Base-by-base conservation (phyloP, 768 basidiomycete genomes). In the Russula foetens region DNA sequence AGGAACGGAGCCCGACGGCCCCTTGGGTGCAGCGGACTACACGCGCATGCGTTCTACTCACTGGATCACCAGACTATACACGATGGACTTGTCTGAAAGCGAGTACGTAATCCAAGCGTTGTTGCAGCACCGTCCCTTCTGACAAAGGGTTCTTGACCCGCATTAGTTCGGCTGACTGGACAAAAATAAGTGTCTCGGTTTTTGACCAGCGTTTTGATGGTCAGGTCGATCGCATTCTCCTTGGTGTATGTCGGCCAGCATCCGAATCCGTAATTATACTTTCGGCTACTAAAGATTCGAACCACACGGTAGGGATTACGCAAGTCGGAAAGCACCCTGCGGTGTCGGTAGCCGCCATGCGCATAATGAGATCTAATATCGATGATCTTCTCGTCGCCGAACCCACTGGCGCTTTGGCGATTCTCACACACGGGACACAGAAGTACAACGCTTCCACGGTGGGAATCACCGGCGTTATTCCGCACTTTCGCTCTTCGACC, bases 371-470 rank as follows among this genome's bases (percentile, higher is more conserved):
- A 21, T 72, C 73, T 7, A 73, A 76, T 15, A 76, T 91, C 15
- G 77, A 77, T 69, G 94, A 97, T 70, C 74, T 93, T 11, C 72
- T 96, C 5, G 71, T 87, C 17, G 71, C 91, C 50, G 82, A 79
- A 50, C 78, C 83, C 3, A 75, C 81, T 49, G 78, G 83, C 31
- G 70, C 70, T 9, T 71, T 92, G 11, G 71, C 74, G 0, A 68
- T 93, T 4, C 71, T 87, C 41, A 89, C 85, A 0, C 86, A 89
- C 63, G 88, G 85, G 1, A 65, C 75, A 11, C 70, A 71, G n/a
- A 72, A 75, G 24, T 62, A 67, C 78, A n/a, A 70, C 66, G 31
- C 48, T 71, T 24, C 46, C 17, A 12, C 46, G 41, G 41, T 51
- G 17, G 53, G 31, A 23, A 43, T 44, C 19, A 50, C 46, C 3